These are phyloP conservation scores for Microsporum audouinii DNA, from an alignment of 2,329 filamentous ascomycete genomes.

Conservation along the genomic window DNA sequence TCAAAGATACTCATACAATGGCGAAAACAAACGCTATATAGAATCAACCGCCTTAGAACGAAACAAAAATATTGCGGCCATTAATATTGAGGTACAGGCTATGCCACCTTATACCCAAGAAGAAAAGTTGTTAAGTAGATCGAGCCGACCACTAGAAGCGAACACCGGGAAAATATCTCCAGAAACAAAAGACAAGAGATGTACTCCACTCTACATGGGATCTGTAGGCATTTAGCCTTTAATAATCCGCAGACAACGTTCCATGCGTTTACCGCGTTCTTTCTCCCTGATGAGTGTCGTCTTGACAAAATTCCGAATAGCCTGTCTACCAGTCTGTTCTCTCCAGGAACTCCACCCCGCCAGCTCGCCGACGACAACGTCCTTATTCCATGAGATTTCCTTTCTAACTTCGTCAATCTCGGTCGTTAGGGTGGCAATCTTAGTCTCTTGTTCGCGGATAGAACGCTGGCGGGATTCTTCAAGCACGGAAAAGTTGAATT, in stretches of 20 bases:
- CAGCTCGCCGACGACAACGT: constrained; percentile 80
- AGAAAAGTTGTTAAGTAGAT: not conserved
- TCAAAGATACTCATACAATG: not conserved
- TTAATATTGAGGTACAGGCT: not conserved
- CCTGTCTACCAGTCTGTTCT: constrained; percentile 61
- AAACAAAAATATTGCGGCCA: not conserved
- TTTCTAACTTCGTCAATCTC: constrained; percentile 65
- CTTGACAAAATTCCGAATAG: constrained; percentile 63
- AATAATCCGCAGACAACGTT: constrained; percentile 60
- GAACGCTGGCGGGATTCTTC: constrained; percentile 78
- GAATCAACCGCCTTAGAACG: not conserved
- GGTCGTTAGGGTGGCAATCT: constrained; percentile 55
- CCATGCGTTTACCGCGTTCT: constrained; percentile 67
- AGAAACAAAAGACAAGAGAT: not conserved
- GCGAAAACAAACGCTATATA: not conserved
- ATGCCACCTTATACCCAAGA: constrained; percentile 1
- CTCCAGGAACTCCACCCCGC: constrained; percentile 91
- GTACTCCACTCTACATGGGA: not conserved
- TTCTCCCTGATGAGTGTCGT: constrained; percentile 71
- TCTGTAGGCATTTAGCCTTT: constrained; percentile 16
- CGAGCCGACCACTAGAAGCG: not conserved
- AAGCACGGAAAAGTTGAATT: constrained; percentile 43
- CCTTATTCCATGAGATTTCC: constrained; percentile 83
- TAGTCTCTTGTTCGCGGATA: constrained; percentile 73
- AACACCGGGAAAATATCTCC: not conserved